Base-by-base conservation (phyloP, 345 rosid species). In the Cochlearia excelsa region DNA sequence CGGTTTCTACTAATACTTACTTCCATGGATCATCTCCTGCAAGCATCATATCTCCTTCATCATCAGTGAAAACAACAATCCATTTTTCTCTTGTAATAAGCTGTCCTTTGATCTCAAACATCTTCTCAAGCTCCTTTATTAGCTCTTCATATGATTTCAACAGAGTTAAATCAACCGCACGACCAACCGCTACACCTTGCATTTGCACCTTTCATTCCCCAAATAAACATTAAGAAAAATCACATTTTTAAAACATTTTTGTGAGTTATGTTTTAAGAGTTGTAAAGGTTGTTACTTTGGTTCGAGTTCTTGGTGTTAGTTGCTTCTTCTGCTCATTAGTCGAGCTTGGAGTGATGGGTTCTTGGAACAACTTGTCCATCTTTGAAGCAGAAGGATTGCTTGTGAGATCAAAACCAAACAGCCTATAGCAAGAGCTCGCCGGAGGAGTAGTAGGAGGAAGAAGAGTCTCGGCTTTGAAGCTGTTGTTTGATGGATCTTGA, bases 31-130 rank as follows among this genome's bases (percentile, higher is more conserved):
- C 83, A 65, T 84, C 90, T 1, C 90, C 90, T 37, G 75, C 77
- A 9, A 86, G 90, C 94, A 82, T 86, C 81, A 74, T 79, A 65
- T 84, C 94, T 3, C 85, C 90, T 67, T 86, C 87, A 38, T 86
- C 81, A 49, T 86, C 90, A 0, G 80, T 84, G 60, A 77, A 86
- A 35, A 82, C 83, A 59, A 86, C 74, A 3, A 74, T 60, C 94
- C 90, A 86, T 74, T 79, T 82, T 26, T 72, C 81, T 29, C 54
- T 63, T 23, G 74, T 9, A 30, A 47, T 46, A 56, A 86, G 85
- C 59, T 84, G 67, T 65, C 89, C 89, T 69, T 67, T 42, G 9
- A 84, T 82, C 67, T 84, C 90, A 55, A 86, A 86, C 90, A 86
- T 80, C 60, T 72, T 71, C 71, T 82, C 86, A 45, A 86, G 66